phyloP scores from a whole-genome alignment of 352 stramenopile species.

The Phytophthora ramorum region DNA sequence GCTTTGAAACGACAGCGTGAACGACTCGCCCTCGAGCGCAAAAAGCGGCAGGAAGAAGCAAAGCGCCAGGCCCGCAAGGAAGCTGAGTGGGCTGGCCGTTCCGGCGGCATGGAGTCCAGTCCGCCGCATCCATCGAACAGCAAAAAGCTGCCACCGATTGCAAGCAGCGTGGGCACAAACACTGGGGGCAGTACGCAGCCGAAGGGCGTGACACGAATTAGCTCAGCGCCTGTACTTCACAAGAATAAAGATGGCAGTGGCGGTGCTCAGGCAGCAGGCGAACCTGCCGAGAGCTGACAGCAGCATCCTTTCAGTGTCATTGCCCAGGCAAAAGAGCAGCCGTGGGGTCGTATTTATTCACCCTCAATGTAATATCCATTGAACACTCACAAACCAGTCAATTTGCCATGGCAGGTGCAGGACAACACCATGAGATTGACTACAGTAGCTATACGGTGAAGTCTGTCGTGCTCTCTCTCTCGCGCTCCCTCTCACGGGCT shows the following conservation, averaged over 20 bases:
- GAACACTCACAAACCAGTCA: slow-evolving; percentile 15
- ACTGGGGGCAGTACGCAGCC: slow-evolving; percentile 7
- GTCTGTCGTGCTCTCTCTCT: slow-evolving; percentile 39
- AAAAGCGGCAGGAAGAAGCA: slow-evolving; percentile 71
- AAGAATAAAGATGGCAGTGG: slow-evolving; percentile 49
- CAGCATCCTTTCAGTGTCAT: slow-evolving; percentile 17
- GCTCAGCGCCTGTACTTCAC: slow-evolving; percentile 69
- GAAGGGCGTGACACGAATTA: slow-evolving; percentile 58
- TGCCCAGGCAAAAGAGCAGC: slow-evolving; percentile 8
- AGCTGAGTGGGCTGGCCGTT: slow-evolving; percentile 78
- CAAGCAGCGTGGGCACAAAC: slow-evolving; percentile 7
- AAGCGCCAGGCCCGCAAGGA: slow-evolving; percentile 70
- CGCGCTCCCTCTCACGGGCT: slow-evolving; percentile 49
- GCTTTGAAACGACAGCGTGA: slow-evolving; percentile 83
- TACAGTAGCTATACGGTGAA: slow-evolving; percentile 45
- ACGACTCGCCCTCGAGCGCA: slow-evolving; percentile 63
- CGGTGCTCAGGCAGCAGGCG: slow-evolving; percentile 19
- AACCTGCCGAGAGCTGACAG: slow-evolving; percentile 29
- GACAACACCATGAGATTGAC: slow-evolving; percentile 1
- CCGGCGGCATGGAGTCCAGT: slow-evolving; percentile 69
- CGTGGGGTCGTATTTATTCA: slow-evolving; percentile 30
- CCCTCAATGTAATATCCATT: slow-evolving; percentile 23
- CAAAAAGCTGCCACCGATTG: slow-evolving; percentile 79
- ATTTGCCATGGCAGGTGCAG: neutral
- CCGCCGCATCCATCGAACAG: slow-evolving; percentile 30